Percentiles rank a stretch among this genome's conserved stretches.
Evolutionary conservation across 305 asterid species (phyloP).

Genomic region (Fraxinus angustifolia): DNA sequence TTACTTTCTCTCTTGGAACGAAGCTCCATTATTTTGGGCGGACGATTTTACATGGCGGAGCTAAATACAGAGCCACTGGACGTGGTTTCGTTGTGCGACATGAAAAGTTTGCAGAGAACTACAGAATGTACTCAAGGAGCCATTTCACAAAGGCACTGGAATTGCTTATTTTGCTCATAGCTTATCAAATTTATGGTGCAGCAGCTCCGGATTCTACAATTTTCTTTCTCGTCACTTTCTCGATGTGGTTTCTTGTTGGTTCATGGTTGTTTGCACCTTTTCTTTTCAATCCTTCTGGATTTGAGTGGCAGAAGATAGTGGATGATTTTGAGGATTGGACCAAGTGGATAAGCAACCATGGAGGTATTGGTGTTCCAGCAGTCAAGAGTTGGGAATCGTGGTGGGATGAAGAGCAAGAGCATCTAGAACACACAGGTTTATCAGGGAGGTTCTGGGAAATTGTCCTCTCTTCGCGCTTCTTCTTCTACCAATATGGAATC

Average conservation of each 20-base stretch:
- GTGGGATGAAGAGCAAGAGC: constrained; percentile 29
- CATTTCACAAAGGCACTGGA: constrained; percentile 32
- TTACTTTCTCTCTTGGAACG: constrained; percentile 30
- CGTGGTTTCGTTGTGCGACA: constrained; percentile 34
- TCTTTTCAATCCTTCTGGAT: constrained; percentile 28
- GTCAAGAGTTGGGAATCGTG: constrained; percentile 26
- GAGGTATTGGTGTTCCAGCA: constrained; percentile 24
- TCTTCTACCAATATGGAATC: constrained; percentile 25
- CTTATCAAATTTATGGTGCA: constrained; percentile 18
- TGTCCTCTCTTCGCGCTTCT: constrained; percentile 19
- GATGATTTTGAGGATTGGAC: constrained; percentile 23
- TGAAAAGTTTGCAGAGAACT: constrained; percentile 32
- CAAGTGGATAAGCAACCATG: constrained; percentile 21
- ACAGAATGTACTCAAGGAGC: constrained; percentile 31
- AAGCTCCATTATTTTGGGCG: constrained; percentile 29
- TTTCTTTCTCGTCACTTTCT: constrained; percentile 6
- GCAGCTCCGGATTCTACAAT: constrained; percentile 8
- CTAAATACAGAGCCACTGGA: constrained; percentile 34
- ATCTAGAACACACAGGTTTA: constrained; percentile 17
- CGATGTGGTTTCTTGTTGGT: constrained; percentile 25
- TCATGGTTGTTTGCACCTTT: constrained; percentile 26
- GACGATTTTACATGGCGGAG: constrained; percentile 32
- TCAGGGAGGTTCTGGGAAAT: constrained; percentile 17
- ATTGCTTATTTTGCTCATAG: constrained; percentile 22
- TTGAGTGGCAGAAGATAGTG: constrained; percentile 28